Base-by-base conservation (phyloP, 2,329 filamentous ascomycete species). In the Curvularia sp. region DNA sequence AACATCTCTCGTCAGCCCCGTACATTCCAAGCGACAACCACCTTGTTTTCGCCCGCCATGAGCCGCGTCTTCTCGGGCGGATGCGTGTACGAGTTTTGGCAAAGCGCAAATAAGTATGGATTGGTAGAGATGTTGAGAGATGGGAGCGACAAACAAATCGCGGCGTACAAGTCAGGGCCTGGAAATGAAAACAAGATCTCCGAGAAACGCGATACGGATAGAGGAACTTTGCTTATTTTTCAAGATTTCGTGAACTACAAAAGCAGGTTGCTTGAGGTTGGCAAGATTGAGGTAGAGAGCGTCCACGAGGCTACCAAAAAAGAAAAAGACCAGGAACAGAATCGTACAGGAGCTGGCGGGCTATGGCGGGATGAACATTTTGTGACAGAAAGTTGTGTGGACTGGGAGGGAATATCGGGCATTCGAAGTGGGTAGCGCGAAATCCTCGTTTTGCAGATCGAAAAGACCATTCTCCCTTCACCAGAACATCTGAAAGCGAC, bases 61-160 rank as follows among this genome's bases (percentile, higher is more conserved):
- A 60, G 49, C 24, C 48, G 53, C 9, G 43, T 62, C 20, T 60
- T 64, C 35, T 64, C 59, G n/a, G 62, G 59, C 43, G 59, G 62
- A 20, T 62, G 56, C 13, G 62, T 24, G 2, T 64, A 64, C 35
- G 56, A 57, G 30, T 60, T 62, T 22, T 62, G 53, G 53, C 39
- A 64, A 43, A 18, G 26, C 10, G 0, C 41, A 5, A 64, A 64
- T 26, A 28, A 18, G 13, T 62, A 64, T 33, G 59, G 62, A 0
- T 47, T 64, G 4, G 52, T 62, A 2, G 53, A 64, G 15, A 31
- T 54, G 31, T 22, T 26, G 33, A 6, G 28, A 39, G 20, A 12
- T 49, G 20, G 13, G 5, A 12, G 15, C 7, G 22, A 39, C 22
- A 28, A 49, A 4, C 20, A n/a, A 28, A 2, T 8, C 10, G 9